phyloP scores from a whole-genome alignment of 139 green algal genomes.

The Deuterostichococcus epilithicus region DNA sequence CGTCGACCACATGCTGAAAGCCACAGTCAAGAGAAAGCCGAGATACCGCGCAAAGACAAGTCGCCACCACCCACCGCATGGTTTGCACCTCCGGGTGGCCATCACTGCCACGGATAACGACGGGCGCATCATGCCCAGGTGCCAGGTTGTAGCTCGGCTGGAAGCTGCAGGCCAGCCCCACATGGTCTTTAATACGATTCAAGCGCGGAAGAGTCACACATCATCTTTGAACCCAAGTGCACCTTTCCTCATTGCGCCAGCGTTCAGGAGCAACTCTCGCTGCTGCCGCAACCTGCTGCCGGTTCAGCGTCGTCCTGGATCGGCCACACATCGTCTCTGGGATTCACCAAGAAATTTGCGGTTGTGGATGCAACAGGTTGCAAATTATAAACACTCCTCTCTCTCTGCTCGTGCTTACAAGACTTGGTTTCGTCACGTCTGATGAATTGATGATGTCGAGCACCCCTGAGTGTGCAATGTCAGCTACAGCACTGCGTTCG shows the following conservation, averaged over 20 bases:
- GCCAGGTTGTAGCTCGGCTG: conserved; percentile 47
- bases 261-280: conserved; percentile 8
- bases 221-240: too few relatives aligned
- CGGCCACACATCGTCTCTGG: conserved; percentile 62
- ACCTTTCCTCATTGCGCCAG: conserved; percentile 31
- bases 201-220: too few relatives aligned
- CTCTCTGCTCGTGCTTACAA: too few relatives aligned
- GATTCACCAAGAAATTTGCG: too few relatives aligned
- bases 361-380: too few relatives aligned
- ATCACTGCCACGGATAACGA: conserved; percentile 25
- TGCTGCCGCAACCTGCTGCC: conserved; percentile 10
- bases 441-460: too few relatives aligned
- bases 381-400: too few relatives aligned
- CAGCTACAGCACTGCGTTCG: too few relatives aligned
- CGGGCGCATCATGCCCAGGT: conserved; percentile 39
- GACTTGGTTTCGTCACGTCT: too few relatives aligned
- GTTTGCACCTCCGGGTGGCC: conserved; percentile 38
- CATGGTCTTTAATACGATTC: not conserved
- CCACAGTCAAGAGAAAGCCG: not conserved
- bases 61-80: conserved; percentile 45
- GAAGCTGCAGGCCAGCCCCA: conserved; percentile 25
- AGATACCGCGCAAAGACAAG: not conserved
- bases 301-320: conserved; percentile 37
- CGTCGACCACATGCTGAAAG: not conserved
- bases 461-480: too few relatives aligned